Evolutionary conservation across 139 green algal genomes (phyloP).

Genomic region (Dunaliella primolecta): DNA sequence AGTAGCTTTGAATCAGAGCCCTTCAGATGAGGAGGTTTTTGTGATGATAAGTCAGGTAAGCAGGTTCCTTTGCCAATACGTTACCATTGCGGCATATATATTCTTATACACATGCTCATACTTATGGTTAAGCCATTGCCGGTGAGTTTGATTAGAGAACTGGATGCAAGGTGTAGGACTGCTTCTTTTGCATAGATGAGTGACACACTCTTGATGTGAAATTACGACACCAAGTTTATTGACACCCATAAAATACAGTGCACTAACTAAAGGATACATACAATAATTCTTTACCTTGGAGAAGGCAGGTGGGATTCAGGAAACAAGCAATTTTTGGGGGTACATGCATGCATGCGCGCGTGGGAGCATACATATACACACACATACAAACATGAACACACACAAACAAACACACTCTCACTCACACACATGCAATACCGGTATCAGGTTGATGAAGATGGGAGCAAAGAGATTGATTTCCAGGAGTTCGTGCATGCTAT

Average conservation of each 20-base stretch:
- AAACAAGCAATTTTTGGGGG: too few relatives aligned
- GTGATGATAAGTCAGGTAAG: slow-evolving; percentile 61
- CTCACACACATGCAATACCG: too few relatives aligned
- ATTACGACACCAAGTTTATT: neutral
- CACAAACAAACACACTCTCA: too few relatives aligned
- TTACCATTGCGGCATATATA: neutral
- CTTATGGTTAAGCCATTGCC: neutral
- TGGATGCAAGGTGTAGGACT: neutral
- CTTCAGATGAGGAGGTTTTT: slow-evolving; percentile 72
- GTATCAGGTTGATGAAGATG: slow-evolving; percentile 75
- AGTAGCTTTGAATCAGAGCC: slow-evolving; percentile 52
- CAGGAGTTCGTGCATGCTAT: slow-evolving; percentile 76
- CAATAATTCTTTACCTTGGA: too few relatives aligned
- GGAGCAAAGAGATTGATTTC: slow-evolving; percentile 72
- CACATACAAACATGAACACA: too few relatives aligned
- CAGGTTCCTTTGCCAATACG: neutral
- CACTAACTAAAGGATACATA: too few relatives aligned
- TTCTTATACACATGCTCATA: neutral
- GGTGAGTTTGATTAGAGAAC: neutral
- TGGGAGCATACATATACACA: too few relatives aligned
- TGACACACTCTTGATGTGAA: neutral
- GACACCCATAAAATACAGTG: too few relatives aligned
- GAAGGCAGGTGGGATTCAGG: too few relatives aligned
- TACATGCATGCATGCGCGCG: too few relatives aligned
- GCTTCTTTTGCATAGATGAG: neutral